Evolutionary conservation across 1,139 yeast genomes (phyloP).

Genomic region (Lodderomyces beijingensis): DNA sequence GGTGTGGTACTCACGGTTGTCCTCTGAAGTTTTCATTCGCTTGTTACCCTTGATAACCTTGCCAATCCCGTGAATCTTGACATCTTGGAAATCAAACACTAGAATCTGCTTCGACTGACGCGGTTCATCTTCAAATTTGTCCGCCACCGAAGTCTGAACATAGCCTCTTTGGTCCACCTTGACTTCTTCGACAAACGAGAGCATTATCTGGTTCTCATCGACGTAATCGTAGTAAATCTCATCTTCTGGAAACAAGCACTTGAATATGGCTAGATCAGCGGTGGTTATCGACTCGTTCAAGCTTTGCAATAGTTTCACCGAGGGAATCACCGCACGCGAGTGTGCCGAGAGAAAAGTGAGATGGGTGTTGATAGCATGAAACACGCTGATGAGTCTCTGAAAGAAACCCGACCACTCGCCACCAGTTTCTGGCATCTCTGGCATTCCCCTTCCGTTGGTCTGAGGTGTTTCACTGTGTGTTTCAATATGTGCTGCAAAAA

Average conservation of each 20-base stretch:
- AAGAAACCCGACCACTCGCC: conserved; percentile 15
- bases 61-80: conserved; percentile 42
- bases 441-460: too few species aligned
- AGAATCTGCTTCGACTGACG: conserved; percentile 45
- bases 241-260: conserved; percentile 62
- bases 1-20: conserved; percentile 8
- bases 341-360: conserved; percentile 40
- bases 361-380: conserved; percentile 37
- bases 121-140: conserved; percentile 28
- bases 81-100: conserved; percentile 77
- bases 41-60: conserved; percentile 21
- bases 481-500: too few species aligned
- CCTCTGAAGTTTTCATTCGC: conserved; percentile 12
- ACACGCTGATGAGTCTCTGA: conserved; percentile 18
- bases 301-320: conserved; percentile 30
- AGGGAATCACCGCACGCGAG: conserved; percentile 40
- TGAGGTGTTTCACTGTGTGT: too few species aligned
- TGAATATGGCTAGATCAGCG: conserved; percentile 61
- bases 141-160: conserved; percentile 31
- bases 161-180: conserved; percentile 40
- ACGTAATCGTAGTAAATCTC: conserved; percentile 64
- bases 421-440: too few species aligned
- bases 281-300: conserved; percentile 26
- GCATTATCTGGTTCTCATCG: conserved; percentile 55
- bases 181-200: conserved; percentile 30